phyloP scores from a whole-genome alignment of 108 stramenopile genomes.

The Skeletonema menzelii region DNA sequence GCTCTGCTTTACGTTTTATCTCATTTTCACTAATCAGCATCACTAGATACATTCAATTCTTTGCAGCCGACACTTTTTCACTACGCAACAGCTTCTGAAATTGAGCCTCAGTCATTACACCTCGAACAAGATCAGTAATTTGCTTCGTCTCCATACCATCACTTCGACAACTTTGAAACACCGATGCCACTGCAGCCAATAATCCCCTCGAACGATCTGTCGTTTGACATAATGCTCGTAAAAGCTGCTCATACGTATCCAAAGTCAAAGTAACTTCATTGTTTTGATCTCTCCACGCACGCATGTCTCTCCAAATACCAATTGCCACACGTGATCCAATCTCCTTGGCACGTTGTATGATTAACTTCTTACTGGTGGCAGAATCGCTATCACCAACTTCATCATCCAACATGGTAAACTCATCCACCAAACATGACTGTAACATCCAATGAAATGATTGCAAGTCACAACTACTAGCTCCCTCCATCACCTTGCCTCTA shows the following conservation, averaged over 20 bases:
- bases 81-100: conserved; percentile 4
- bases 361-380: background rate
- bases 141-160: conserved; percentile 28
- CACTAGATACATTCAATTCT: too few species aligned
- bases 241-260: conserved; percentile 6
- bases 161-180: conserved; percentile 16
- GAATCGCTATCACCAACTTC: background rate
- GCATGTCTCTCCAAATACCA: conserved; percentile 16
- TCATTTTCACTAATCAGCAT: too few species aligned
- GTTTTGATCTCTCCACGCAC: background rate
- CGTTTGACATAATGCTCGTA: conserved; percentile 33
- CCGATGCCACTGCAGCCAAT: conserved; percentile 1
- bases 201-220: conserved; percentile 9
- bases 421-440: conserved; percentile 15
- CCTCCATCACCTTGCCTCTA: background rate
- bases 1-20: too few species aligned
- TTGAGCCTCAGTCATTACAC: conserved; percentile 11
- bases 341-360: conserved; percentile 1
- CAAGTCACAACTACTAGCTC: background rate
- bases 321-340: conserved; percentile 35
- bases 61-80: too few species aligned
- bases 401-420: background rate
- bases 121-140: conserved; percentile 11
- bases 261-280: conserved; percentile 2
- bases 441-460: conserved; percentile 15